Percentiles rank a stretch among this genome's conserved stretches.
Conservation (phyloP, 2,329 filamentous ascomycete genomes). For the Macrophomina phaseolina region DNA sequence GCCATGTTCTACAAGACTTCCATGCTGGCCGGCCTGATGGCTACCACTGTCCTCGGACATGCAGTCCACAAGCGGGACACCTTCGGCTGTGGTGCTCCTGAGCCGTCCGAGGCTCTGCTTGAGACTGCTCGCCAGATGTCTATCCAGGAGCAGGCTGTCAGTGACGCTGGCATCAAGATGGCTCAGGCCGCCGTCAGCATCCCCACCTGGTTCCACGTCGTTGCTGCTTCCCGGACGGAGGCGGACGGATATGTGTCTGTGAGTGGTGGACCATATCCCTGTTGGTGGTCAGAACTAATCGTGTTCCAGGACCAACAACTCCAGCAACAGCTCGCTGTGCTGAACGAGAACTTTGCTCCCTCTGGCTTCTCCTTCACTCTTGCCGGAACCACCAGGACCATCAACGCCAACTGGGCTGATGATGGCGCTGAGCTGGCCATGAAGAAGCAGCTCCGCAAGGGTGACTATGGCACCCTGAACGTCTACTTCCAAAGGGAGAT, state of each 20-base stretch:
- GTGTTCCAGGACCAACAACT: constrained; percentile 6
- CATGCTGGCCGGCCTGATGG: constrained; percentile 7
- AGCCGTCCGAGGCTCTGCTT: constrained; percentile 31
- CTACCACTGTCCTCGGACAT: constrained; percentile 5
- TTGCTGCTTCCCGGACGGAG: constrained; percentile 34
- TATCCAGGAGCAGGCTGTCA: constrained; percentile 28
- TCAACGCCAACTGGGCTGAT: constrained; percentile 31
- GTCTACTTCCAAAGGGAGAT: constrained; percentile 35
- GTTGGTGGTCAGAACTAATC: background rate
- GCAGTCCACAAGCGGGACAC: constrained; percentile 11
- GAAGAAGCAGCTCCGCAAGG: constrained; percentile 33
- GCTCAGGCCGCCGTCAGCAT: constrained; percentile 35
- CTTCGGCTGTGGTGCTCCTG: constrained; percentile 31
- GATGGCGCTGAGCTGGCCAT: constrained; percentile 28
- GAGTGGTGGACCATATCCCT: background rate
- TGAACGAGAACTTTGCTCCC: constrained; percentile 30
- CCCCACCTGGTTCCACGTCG: constrained; percentile 43
- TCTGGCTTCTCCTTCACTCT: constrained; percentile 30
- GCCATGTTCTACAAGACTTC: constrained; percentile 15
- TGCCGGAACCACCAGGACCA: constrained; percentile 23
- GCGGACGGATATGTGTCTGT: constrained; percentile 30
- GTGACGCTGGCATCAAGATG: constrained; percentile 20
- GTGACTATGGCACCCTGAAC: constrained; percentile 37
- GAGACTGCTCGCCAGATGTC: constrained; percentile 30
- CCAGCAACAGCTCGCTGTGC: constrained; percentile 29